Evolutionary conservation across 805 yeast species (phyloP).

Genomic region (Sugiyamaella boreocaroliniensis): DNA sequence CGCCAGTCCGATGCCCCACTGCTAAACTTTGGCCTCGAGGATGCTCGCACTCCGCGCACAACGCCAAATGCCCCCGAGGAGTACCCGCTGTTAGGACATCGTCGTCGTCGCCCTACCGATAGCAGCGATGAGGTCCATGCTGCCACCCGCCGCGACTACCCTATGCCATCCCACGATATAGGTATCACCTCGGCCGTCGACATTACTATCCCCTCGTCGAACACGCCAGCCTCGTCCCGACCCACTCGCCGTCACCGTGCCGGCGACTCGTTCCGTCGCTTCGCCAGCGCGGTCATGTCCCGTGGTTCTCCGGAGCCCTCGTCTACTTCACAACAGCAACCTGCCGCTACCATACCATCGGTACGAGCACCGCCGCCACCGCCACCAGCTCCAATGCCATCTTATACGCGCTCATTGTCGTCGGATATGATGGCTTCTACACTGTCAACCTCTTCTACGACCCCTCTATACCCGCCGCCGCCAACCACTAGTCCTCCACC

Average conservation of each 20-base stretch:
- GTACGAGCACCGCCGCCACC: not conserved
- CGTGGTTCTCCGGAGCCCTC: not conserved
- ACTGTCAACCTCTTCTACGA: not conserved
- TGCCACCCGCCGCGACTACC: not conserved
- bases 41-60: not conserved
- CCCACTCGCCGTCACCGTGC: slow-evolving; percentile 8
- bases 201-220: not conserved
- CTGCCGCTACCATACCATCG: not conserved
- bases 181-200: not conserved
- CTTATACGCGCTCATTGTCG: not conserved
- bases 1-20: not conserved
- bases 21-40: not conserved
- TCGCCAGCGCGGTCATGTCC: slow-evolving; percentile 7
- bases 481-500: not conserved
- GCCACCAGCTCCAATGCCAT: not conserved
- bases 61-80: not conserved
- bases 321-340: not conserved
- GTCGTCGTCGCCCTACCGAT: slow-evolving; percentile 1
- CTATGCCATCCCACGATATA: not conserved
- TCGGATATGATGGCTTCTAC: not conserved
- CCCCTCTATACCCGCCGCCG: not conserved
- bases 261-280: slow-evolving; percentile 4
- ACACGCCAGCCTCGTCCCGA: slow-evolving; percentile 1
- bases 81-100: not conserved
- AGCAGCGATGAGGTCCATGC: not conserved